Conservation (phyloP, 176 grass and related monocot genomes). For the Phoenix dactylifera region DNA sequence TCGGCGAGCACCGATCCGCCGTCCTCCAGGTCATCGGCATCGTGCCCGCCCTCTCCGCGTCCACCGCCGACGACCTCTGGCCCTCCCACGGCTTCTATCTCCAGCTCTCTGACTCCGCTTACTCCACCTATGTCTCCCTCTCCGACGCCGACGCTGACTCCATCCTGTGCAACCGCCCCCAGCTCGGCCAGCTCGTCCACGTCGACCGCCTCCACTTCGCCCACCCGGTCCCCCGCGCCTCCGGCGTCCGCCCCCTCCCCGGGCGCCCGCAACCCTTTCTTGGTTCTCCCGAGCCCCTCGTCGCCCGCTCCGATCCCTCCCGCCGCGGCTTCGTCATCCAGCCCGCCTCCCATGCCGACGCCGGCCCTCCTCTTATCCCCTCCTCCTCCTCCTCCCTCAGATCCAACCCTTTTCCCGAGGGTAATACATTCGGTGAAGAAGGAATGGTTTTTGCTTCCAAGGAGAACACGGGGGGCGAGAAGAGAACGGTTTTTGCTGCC, state of each 20-base stretch:
- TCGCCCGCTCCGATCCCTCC: conserved; percentile 34
- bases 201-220: conserved; percentile 69
- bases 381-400: conserved; percentile 23
- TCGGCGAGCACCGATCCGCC: conserved; percentile 66
- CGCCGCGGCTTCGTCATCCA: conserved; percentile 58
- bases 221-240: conserved; percentile 53
- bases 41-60: conserved; percentile 68
- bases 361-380: conserved; percentile 57
- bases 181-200: conserved; percentile 79
- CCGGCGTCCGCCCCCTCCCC: conserved; percentile 55
- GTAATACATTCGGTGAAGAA: neutral
- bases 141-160: conserved; percentile 51
- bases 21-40: conserved; percentile 75
- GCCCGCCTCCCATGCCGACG: conserved; percentile 34
- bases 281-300: conserved; percentile 44
- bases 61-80: conserved; percentile 65
- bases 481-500: conserved; percentile 29
- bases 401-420: neutral
- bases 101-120: conserved; percentile 69
- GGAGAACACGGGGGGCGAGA: neutral
- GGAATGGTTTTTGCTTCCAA: no score
- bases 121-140: conserved; percentile 81
- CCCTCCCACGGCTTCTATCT: conserved; percentile 76
- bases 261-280: conserved; percentile 37
- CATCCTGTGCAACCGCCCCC: conserved; percentile 45